phyloP scores from a whole-genome alignment of 2,329 filamentous ascomycete species.

The Botrytis porri region DNA sequence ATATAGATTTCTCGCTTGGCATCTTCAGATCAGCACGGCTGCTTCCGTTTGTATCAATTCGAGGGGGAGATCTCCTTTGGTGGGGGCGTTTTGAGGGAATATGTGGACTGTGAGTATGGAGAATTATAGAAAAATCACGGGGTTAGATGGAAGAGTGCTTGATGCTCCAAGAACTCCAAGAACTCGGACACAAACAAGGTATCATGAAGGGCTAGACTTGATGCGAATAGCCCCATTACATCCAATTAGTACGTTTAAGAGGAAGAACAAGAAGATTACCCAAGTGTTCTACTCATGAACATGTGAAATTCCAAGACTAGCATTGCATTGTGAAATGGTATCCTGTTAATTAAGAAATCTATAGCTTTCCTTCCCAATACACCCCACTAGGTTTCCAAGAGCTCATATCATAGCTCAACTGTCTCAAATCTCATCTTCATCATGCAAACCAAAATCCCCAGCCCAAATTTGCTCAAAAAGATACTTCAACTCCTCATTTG shows the following conservation, averaged over 20 bases:
- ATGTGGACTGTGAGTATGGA: background rate
- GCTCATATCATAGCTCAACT: background rate
- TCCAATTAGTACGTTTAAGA: background rate
- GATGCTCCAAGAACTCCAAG: background rate
- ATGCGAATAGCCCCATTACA: background rate
- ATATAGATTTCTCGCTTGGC: conserved; percentile 2
- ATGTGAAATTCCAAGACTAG: background rate
- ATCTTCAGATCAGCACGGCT: background rate
- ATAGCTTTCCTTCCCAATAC: background rate
- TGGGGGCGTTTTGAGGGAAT: background rate
- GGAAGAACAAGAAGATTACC: background rate
- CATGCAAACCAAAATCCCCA: background rate
- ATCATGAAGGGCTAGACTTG: conserved; percentile 3
- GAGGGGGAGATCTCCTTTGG: background rate
- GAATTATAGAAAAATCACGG: background rate
- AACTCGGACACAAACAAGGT: background rate
- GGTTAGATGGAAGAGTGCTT: background rate
- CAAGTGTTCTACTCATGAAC: background rate
- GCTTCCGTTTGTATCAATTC: background rate
- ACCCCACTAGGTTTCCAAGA: conserved; percentile 7
- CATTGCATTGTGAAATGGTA: conserved; percentile 10
- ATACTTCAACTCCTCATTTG: conserved; percentile 2
- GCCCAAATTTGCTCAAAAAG: background rate
- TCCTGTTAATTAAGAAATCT: conserved; percentile 13
- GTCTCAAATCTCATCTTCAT: conserved; percentile 8